A percentile compares a stretch with the other conserved stretches of the same genome.
Conservation (phyloP, 345 rosid genomes). For the Arabis alpina region DNA sequence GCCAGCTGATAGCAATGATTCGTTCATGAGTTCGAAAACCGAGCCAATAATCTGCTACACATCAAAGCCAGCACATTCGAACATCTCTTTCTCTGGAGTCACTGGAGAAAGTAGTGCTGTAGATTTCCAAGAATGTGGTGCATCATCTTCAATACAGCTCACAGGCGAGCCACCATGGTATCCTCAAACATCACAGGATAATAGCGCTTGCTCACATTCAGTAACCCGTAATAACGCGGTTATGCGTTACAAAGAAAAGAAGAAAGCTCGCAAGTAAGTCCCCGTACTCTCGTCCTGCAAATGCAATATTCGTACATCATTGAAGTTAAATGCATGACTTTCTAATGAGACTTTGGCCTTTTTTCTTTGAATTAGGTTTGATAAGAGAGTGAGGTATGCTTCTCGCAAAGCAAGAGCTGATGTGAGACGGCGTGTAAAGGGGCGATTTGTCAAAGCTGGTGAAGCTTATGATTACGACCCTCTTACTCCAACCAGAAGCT, state of each 20-base stretch:
- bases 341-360: background rate
- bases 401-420: constrained; percentile 99
- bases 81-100: constrained; percentile 86
- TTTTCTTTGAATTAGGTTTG: constrained; percentile 62
- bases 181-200: constrained; percentile 64
- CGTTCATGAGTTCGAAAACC: constrained; percentile 85
- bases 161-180: constrained; percentile 94
- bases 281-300: background rate
- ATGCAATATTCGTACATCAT: background rate
- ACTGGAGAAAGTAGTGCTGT: constrained; percentile 82
- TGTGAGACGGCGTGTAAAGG: constrained; percentile 94
- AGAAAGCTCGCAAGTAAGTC: constrained; percentile 91
- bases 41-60: constrained; percentile 74
- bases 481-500: constrained; percentile 79
- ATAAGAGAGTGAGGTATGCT: constrained; percentile 89
- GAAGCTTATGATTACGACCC: constrained; percentile 97
- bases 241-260: constrained; percentile 95
- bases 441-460: constrained; percentile 94
- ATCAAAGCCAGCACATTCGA: constrained; percentile 61
- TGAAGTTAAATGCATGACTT: constrained; percentile 3
- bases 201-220: constrained; percentile 50
- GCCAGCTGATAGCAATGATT: constrained; percentile 80
- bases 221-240: constrained; percentile 78
- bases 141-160: constrained; percentile 65
- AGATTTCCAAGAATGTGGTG: constrained; percentile 95